phyloP scores from a whole-genome alignment of 148 eudicot genomes.

The Simmondsia chinensis region DNA sequence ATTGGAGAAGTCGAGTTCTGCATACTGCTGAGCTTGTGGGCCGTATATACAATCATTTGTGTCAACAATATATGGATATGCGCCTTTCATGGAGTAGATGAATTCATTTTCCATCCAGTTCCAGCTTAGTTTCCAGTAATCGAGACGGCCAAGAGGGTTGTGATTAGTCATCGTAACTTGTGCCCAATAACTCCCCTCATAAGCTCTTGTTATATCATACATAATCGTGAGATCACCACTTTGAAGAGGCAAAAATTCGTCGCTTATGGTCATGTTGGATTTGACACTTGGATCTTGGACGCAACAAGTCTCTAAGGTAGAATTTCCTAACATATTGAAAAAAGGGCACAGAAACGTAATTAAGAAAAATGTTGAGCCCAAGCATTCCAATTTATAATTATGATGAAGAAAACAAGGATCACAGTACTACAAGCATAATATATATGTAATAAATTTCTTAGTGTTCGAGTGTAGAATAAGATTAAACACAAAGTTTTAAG shows the following conservation, averaged over 20 bases:
- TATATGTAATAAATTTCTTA: no score
- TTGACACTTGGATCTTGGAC: constrained; percentile 33
- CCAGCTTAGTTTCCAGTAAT: constrained; percentile 62
- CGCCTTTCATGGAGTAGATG: constrained; percentile 48
- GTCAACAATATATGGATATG: constrained; percentile 43
- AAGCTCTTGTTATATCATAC: constrained; percentile 46
- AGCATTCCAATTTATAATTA: no score
- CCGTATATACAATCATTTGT: constrained; percentile 47
- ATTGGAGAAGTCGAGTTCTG: constrained; percentile 43
- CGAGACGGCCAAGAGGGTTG: constrained; percentile 62
- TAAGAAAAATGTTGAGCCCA: no score
- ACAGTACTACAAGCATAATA: no score
- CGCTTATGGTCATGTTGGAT: constrained; percentile 21
- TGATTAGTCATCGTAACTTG: constrained; percentile 61
- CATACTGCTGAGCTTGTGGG: constrained; percentile 29
- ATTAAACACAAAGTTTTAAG: no score
- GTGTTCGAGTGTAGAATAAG: no score
- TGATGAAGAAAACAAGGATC: no score
- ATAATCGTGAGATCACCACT: constrained; percentile 61
- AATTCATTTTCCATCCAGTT: constrained; percentile 75
- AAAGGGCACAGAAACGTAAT: no score
- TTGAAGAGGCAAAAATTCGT: constrained; percentile 42
- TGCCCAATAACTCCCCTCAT: constrained; percentile 50
- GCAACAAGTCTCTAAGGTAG: constrained; percentile 48
- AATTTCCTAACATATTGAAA: constrained; percentile 19